Percentiles rank a stretch among this genome's conserved stretches.
These are phyloP conservation scores for Mycena kentingensis DNA, from an alignment of 768 basidiomycete species.

Conservation along the genomic window DNA sequence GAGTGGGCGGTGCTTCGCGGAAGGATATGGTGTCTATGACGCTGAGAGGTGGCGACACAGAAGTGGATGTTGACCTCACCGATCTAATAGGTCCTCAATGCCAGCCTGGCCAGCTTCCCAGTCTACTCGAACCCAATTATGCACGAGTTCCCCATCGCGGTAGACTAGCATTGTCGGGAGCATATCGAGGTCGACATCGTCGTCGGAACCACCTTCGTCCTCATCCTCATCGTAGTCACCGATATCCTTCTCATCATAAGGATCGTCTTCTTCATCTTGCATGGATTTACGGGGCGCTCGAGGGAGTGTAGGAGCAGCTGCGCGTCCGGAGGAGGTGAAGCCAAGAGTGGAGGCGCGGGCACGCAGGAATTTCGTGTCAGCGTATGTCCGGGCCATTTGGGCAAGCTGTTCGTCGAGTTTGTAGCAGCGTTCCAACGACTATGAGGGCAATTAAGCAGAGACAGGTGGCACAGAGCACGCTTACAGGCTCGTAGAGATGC, in stretches of 20 bases:
- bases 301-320: slow-evolving; percentile 13
- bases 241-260: slow-evolving; percentile 41
- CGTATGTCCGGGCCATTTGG: slow-evolving; percentile 66
- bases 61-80: slow-evolving; percentile 45
- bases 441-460: slow-evolving; percentile 3
- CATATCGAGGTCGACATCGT: slow-evolving; percentile 75
- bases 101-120: slow-evolving; percentile 78
- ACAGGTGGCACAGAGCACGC: slow-evolving; percentile 29
- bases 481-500: slow-evolving; percentile 80
- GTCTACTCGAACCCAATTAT: slow-evolving; percentile 87
- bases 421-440: slow-evolving; percentile 80
- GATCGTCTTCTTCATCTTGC: slow-evolving; percentile 50
- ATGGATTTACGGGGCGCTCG: slow-evolving; percentile 20
- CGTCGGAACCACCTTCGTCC: slow-evolving; percentile 53
- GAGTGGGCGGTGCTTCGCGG: slow-evolving; percentile 32
- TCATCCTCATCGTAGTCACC: slow-evolving; percentile 41
- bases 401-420: slow-evolving; percentile 67
- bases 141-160: slow-evolving; percentile 78
- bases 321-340: slow-evolving; percentile 31
- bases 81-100: slow-evolving; percentile 66
- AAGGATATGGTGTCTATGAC: slow-evolving; percentile 43
- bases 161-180: slow-evolving; percentile 80
- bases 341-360: slow-evolving; percentile 76
- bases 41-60: slow-evolving; percentile 1
- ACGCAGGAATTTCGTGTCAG: slow-evolving; percentile 80